Evolutionary conservation across 2,329 filamentous ascomycete species (phyloP), one percentile per base, ranked within the genome.

Genomic region (Aspergillus candidus): DNA sequence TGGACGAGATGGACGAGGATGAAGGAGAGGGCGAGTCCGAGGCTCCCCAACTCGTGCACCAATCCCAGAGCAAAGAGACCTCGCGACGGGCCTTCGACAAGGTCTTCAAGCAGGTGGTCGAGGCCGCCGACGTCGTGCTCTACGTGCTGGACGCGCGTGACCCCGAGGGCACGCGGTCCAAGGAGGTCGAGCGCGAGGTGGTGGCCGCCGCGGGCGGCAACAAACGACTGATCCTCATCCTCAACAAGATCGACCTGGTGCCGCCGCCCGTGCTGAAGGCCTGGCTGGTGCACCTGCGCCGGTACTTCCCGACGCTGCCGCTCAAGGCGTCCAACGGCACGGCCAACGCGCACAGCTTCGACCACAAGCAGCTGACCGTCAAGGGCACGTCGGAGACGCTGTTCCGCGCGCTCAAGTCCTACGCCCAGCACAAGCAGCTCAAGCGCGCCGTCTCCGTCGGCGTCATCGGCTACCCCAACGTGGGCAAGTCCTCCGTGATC

Each of bases 161-260:
- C 60, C 90, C 90, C 1, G 86, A 94, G 65, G 88, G 88, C 47
- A 96, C 90, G 27, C 79, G 90, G 52, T 96, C 90, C 32, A 86
- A 84, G 62, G 88, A 94, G 53, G 85, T 96, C 35, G 90, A 96
- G 74, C 84, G 88, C 49, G 83, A 86, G 69, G 82, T 96, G 65
- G 90, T 94, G 85, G 84, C 88, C n/a, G 84, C 88, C 8, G 86
- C 88, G 11, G 78, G 78, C 22, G 86, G 86, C 44, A 84, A 83
- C 54, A 96, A 96, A 74, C 80, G 90, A 41, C 76, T 96, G 47
- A 94, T 96, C 48, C 80, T 96, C 47, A 80, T 96, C 46, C 75
- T 96, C 55, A 96, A 96, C 82, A 96, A 96, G 79, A 90, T 94
- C 63, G 90, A 96, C 65, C 78, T 96, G 44, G 79, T 96, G 36